phyloP scores from a whole-genome alignment of 176 grass and related monocot species.

The Triticum aestivum region DNA sequence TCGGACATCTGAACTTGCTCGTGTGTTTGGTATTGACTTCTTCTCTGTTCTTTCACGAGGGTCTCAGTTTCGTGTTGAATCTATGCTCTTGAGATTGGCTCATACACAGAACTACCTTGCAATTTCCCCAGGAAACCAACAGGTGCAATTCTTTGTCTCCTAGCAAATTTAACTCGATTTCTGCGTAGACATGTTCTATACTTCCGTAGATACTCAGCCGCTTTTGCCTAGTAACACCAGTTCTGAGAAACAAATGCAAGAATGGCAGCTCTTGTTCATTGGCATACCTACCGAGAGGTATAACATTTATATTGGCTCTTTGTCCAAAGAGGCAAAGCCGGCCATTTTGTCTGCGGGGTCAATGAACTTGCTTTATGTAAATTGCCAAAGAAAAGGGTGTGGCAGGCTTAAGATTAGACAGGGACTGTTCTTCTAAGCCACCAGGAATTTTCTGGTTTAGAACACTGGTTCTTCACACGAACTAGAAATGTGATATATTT shows the following conservation, averaged over 20 bases:
- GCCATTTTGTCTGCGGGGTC: neutral
- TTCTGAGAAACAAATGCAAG: conserved; percentile 3
- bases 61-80: conserved; percentile 95
- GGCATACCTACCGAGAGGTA: neutral
- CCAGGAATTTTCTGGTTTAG: conserved; percentile 9
- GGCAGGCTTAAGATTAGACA: neutral
- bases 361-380: conserved; percentile 8
- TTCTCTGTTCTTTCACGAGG: conserved; percentile 98
- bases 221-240: conserved; percentile 12
- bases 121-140: conserved; percentile 91
- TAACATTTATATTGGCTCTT: neutral
- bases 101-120: conserved; percentile 98
- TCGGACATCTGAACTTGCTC: conserved; percentile 94
- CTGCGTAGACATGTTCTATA: conserved; percentile 13
- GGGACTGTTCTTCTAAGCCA: neutral
- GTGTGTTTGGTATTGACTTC: conserved; percentile 98
- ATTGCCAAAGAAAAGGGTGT: neutral
- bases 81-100: conserved; percentile 93
- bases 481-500: conserved; percentile 8
- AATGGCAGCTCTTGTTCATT: neutral
- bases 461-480: conserved; percentile 2
- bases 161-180: conserved; percentile 10
- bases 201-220: neutral
- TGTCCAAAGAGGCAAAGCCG: neutral
- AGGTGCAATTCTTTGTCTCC: conserved; percentile 39